Evolutionary conservation across 2,329 filamentous ascomycete species (phyloP).

Genomic region (Pseudocercospora vitis): DNA sequence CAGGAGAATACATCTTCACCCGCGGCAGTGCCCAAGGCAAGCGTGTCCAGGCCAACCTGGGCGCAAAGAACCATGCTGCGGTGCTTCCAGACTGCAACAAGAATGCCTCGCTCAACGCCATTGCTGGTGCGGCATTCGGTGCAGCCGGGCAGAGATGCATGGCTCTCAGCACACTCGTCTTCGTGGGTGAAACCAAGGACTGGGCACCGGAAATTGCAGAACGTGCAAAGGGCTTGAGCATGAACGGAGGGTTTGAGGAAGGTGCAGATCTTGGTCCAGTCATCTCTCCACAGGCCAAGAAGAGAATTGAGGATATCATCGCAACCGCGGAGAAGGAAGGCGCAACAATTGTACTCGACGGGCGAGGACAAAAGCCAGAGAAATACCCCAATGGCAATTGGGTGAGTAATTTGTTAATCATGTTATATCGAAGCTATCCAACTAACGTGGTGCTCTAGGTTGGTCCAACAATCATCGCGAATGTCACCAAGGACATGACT

Average conservation of each 20-base stretch:
- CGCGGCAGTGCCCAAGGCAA: constrained; percentile 81
- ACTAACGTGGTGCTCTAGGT: constrained; percentile 51
- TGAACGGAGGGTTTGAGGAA: constrained; percentile 79
- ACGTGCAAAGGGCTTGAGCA: constrained; percentile 68
- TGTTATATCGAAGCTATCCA: neutral
- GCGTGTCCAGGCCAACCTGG: constrained; percentile 83
- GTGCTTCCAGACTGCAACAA: constrained; percentile 86
- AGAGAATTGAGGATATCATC: constrained; percentile 74
- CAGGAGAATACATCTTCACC: constrained; percentile 81
- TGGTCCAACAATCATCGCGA: constrained; percentile 77
- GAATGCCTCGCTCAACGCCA: constrained; percentile 83
- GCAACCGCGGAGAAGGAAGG: constrained; percentile 76
- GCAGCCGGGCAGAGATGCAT: constrained; percentile 85
- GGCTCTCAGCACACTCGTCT: constrained; percentile 79
- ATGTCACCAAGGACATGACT: constrained; percentile 76
- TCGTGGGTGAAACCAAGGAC: constrained; percentile 80
- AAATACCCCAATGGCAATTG: constrained; percentile 86
- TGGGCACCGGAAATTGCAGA: constrained; percentile 79
- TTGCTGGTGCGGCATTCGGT: constrained; percentile 80
- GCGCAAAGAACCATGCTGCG: constrained; percentile 84
- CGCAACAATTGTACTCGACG: constrained; percentile 78
- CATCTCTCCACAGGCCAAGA: constrained; percentile 75
- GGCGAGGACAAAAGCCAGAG: constrained; percentile 68
- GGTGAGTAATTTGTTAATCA: constrained; percentile 46
- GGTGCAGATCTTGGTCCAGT: constrained; percentile 79